Percentiles rank a stretch among this genome's conserved stretches.
These are phyloP conservation scores for Epicoccum sorghinum DNA, from an alignment of 2,329 filamentous ascomycete species.

Conservation along the genomic window DNA sequence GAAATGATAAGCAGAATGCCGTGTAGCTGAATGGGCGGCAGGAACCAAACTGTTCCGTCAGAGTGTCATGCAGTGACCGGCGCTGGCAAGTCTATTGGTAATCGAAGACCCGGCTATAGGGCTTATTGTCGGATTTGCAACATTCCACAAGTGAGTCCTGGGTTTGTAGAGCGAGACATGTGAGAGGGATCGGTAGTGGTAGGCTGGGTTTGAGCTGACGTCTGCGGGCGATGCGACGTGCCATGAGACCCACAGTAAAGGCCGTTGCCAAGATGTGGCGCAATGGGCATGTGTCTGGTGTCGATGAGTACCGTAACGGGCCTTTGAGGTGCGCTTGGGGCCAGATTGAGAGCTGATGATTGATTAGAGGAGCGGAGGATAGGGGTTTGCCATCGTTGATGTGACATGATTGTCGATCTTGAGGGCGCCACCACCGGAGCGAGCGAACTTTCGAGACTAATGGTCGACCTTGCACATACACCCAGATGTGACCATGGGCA, in stretches of 20 bases:
- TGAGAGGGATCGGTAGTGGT: not conserved
- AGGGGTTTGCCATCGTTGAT: no score
- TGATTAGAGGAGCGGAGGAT: no score
- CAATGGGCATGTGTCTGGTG: no score
- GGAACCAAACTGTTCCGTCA: not conserved
- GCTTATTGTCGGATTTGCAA: not conserved
- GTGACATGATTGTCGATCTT: no score
- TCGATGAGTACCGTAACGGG: no score
- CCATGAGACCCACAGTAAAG: not conserved
- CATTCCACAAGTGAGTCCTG: slow-evolving; percentile 6
- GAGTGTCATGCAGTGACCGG: not conserved
- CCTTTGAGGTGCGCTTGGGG: no score
- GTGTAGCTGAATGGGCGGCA: not conserved
- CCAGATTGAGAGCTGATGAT: no score
- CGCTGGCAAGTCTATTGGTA: not conserved
- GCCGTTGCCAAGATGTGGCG: not conserved
- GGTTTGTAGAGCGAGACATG: not conserved
- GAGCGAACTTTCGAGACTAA: no score
- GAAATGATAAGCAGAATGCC: slow-evolving; percentile 7
- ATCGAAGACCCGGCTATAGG: not conserved
- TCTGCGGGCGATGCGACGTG: slow-evolving; percentile 3
- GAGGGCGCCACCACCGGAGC: no score
- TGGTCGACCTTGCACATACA: no score
- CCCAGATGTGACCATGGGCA: no score
- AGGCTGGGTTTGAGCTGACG: slow-evolving; percentile 4